phyloP scores from a whole-genome alignment of 345 rosid genomes.

The Aquilaria sinensis region DNA sequence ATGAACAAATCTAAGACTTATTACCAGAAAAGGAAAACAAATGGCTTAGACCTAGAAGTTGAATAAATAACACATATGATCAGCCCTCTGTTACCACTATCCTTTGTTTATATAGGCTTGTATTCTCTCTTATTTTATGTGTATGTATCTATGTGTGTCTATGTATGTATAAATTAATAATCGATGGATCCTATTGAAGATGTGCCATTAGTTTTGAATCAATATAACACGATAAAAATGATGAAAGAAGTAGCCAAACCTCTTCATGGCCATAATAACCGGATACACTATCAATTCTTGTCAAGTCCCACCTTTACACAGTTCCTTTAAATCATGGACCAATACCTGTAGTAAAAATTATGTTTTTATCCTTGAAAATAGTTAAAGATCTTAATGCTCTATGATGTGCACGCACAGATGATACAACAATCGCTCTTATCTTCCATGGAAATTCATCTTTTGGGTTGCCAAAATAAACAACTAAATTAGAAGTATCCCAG shows the following conservation, averaged over 20 bases:
- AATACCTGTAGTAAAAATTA: slow-evolving; percentile 80
- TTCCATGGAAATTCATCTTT: slow-evolving; percentile 93
- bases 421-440: slow-evolving; percentile 68
- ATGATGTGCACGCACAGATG: slow-evolving; percentile 75
- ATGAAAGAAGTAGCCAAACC: slow-evolving; percentile 43
- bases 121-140: not conserved
- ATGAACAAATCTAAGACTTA: slow-evolving; percentile 10
- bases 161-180: not conserved
- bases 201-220: too few species aligned
- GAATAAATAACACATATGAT: too few species aligned
- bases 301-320: slow-evolving; percentile 87
- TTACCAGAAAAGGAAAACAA: not conserved
- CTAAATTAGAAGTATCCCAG: slow-evolving; percentile 83
- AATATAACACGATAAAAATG: not conserved
- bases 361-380: slow-evolving; percentile 73
- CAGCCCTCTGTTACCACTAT: too few species aligned
- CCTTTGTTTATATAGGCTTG: too few species aligned
- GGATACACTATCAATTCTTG: slow-evolving; percentile 65
- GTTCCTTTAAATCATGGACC: slow-evolving; percentile 92
- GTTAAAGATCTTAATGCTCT: slow-evolving; percentile 83
- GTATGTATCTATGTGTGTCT: not conserved
- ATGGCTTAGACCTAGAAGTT: slow-evolving; percentile 7
- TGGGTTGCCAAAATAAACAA: slow-evolving; percentile 58
- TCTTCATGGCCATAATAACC: slow-evolving; percentile 96
- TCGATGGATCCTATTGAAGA: slow-evolving; percentile 4